Percentiles rank a stretch among this genome's conserved stretches.
Conservation (phyloP, 2,329 filamentous ascomycete species). For the Fusarium mundagurra region DNA sequence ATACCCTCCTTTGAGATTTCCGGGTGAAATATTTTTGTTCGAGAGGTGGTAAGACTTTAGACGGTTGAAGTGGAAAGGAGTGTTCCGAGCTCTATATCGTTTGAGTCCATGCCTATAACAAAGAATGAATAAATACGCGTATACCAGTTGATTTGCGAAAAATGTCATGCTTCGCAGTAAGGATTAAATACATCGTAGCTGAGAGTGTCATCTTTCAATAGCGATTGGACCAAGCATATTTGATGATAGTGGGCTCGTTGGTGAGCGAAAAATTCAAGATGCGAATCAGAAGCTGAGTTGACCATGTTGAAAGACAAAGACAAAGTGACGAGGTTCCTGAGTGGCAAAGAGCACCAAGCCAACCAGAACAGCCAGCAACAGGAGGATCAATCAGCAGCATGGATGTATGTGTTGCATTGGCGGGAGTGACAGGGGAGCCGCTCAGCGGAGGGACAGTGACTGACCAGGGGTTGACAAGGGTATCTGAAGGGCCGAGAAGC, state of each 20-base stretch:
- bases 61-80: not conserved
- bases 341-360: conserved; percentile 31
- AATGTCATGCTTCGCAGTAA: not conserved
- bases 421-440: conserved; percentile 32
- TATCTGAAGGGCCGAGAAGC: conserved; percentile 41
- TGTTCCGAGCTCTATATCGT: conserved; percentile 8
- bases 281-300: conserved; percentile 35
- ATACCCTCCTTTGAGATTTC: not conserved
- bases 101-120: conserved; percentile 11
- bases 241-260: conserved; percentile 19
- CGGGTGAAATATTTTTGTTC: not conserved
- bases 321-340: conserved; percentile 24
- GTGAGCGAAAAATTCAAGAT: conserved; percentile 2
- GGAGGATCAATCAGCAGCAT: conserved; percentile 18
- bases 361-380: conserved; percentile 19
- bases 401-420: conserved; percentile 8
- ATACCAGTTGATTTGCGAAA: conserved; percentile 5
- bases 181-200: conserved; percentile 19
- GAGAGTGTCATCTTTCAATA: not conserved
- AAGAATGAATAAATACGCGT: conserved; percentile 5
- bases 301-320: conserved; percentile 2
- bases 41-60: not conserved
- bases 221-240: conserved; percentile 31
- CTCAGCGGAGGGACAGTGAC: conserved; percentile 20
- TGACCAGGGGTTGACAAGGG: conserved; percentile 21